A percentile compares a stretch with the other conserved stretches of the same genome.
Evolutionary conservation across 1,139 yeast genomes (phyloP).

Genomic region (Pichia sp.): DNA sequence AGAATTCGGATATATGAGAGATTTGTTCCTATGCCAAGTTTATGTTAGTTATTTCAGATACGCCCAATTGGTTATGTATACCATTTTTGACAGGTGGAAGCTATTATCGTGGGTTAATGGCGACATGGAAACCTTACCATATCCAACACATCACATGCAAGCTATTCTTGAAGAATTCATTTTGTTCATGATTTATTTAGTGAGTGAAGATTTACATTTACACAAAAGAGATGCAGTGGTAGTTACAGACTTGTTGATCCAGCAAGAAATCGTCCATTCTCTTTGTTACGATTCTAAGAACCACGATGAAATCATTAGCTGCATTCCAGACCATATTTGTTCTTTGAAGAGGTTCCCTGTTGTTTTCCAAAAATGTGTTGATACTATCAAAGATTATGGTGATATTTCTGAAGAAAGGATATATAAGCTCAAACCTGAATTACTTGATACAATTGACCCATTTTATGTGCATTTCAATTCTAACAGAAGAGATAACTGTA

Average conservation of each 20-base stretch:
- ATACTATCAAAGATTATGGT: slow-evolving; percentile 26
- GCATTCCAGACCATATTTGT: slow-evolving; percentile 73
- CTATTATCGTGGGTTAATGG: slow-evolving; percentile 51
- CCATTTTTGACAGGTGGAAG: slow-evolving; percentile 72
- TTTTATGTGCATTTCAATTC: slow-evolving; percentile 77
- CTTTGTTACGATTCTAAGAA: slow-evolving; percentile 72
- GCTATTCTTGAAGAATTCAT: slow-evolving; percentile 79
- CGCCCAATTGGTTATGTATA: slow-evolving; percentile 56
- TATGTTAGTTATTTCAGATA: slow-evolving; percentile 52
- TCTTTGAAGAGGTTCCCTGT: slow-evolving; percentile 74
- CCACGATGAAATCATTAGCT: slow-evolving; percentile 66
- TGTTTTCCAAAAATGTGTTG: slow-evolving; percentile 39
- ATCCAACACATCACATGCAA: slow-evolving; percentile 37
- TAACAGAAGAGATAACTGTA: slow-evolving; percentile 74
- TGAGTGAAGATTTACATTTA: slow-evolving; percentile 68
- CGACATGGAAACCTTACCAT: slow-evolving; percentile 39
- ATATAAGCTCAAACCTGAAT: slow-evolving; percentile 36
- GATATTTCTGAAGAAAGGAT: slow-evolving; percentile 33
- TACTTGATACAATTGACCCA: slow-evolving; percentile 31
- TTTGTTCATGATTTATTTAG: slow-evolving; percentile 62
- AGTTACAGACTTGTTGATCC: slow-evolving; percentile 52
- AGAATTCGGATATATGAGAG: slow-evolving; percentile 80
- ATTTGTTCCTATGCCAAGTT: slow-evolving; percentile 68
- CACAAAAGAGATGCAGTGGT: slow-evolving; percentile 49
- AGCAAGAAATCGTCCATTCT: slow-evolving; percentile 73